Conservation (phyloP, 345 rosid species). For the Litchi chinensis region DNA sequence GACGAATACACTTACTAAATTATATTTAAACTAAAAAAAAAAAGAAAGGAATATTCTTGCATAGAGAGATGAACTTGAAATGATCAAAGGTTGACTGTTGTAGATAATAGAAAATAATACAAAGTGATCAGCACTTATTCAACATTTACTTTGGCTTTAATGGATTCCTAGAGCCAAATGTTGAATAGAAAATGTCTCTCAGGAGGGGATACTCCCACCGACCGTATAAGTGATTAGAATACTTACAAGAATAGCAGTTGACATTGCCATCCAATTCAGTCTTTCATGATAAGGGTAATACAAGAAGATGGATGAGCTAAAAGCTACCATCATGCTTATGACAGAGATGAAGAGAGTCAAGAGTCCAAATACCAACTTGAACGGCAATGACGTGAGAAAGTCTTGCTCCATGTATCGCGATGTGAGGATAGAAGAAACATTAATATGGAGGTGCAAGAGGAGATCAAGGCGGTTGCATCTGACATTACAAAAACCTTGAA, state of each 20-base stretch:
- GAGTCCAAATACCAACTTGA: neutral
- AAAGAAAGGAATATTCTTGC: too few relatives aligned
- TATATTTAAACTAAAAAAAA: too few relatives aligned
- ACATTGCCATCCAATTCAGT: neutral
- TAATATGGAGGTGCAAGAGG: neutral
- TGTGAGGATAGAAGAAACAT: slow-evolving; percentile 13
- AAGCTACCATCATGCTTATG: slow-evolving; percentile 1
- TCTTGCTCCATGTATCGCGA: neutral
- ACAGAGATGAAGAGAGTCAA: slow-evolving; percentile 7
- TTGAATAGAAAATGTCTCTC: too few relatives aligned
- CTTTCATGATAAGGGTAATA: neutral
- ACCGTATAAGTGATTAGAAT: neutral
- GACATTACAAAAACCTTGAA: neutral
- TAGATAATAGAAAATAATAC: too few relatives aligned
- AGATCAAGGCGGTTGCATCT: neutral
- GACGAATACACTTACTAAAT: too few relatives aligned
- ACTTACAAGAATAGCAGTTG: too few relatives aligned
- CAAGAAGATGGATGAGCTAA: neutral
- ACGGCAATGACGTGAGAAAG: neutral
- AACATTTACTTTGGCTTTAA: too few relatives aligned
- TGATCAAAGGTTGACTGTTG: too few relatives aligned
- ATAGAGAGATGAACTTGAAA: too few relatives aligned
- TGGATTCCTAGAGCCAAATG: neutral
- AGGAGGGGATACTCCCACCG: neutral
- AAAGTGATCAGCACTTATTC: too few relatives aligned